These are phyloP conservation scores for Noccaea caerulescens DNA, from an alignment of 345 rosid genomes.

Conservation along the genomic window DNA sequence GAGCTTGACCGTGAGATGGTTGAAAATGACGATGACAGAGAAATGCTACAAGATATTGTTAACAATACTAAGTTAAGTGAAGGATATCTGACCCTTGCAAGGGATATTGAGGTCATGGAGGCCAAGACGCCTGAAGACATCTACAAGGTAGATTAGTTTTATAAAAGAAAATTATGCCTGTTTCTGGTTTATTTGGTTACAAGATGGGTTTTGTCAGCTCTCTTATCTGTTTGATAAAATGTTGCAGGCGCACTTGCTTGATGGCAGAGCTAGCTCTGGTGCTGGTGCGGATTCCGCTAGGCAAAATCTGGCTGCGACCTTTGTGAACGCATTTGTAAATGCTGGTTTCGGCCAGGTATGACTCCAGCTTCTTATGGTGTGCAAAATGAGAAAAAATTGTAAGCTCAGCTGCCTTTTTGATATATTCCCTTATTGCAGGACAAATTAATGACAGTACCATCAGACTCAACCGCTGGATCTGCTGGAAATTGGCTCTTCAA, in stretches of 20 bases:
- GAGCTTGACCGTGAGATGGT: conserved; percentile 74
- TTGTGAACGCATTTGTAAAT: conserved; percentile 97
- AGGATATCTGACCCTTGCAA: conserved; percentile 93
- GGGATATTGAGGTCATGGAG: conserved; percentile 99
- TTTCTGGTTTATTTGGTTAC: conserved; percentile 10
- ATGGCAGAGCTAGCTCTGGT: conserved; percentile 82
- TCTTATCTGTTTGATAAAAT: conserved; percentile 28
- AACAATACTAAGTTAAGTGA: conserved; percentile 81
- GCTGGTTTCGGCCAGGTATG: conserved; percentile 95
- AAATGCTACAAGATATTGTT: conserved; percentile 73
- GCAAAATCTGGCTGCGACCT: conserved; percentile 92
- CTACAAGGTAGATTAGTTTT: conserved; percentile 67
- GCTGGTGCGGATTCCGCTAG: conserved; percentile 89
- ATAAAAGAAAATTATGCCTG: not conserved
- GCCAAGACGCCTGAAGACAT: conserved; percentile 95
- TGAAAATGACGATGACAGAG: conserved; percentile 68
- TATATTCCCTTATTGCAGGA: conserved; percentile 55
- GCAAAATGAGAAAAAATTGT: not conserved
- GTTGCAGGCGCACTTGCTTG: conserved; percentile 88
- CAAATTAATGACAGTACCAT: conserved; percentile 82
- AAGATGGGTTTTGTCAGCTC: conserved; percentile 2
- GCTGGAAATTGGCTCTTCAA: conserved; percentile 93
- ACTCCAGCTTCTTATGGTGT: conserved; percentile 18
- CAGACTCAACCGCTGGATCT: conserved; percentile 74
- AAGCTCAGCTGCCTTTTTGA: conserved; percentile 24